Conservation (phyloP, 2,329 filamentous ascomycete genomes). For the Diaporthe velutina region DNA sequence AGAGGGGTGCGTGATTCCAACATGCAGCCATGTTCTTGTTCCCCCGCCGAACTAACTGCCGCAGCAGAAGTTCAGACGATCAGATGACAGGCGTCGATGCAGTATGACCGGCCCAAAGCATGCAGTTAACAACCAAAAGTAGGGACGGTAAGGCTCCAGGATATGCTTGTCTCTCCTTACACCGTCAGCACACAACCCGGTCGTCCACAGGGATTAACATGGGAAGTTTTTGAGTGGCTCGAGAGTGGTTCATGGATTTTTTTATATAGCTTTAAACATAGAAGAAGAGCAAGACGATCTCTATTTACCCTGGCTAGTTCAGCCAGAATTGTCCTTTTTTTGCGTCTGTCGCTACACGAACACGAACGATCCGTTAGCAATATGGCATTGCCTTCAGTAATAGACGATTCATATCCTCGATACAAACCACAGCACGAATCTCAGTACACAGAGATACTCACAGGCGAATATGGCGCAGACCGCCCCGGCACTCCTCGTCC, state of each 20-base stretch:
- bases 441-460: constrained; percentile 13
- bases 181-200: background rate
- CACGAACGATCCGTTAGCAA: background rate
- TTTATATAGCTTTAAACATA: constrained; percentile 1
- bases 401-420: background rate
- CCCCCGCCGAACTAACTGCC: constrained; percentile 3
- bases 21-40: background rate
- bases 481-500: background rate
- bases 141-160: constrained; percentile 14
- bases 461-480: background rate
- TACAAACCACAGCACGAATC: constrained; percentile 21
- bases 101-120: background rate
- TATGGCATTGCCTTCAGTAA: constrained; percentile 9
- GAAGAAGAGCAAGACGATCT: background rate
- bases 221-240: background rate
- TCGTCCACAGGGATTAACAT: background rate
- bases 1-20: background rate
- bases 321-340: background rate
- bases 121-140: background rate
- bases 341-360: background rate
- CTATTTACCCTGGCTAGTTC: background rate
- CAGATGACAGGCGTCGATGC: constrained; percentile 14
- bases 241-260: too few species aligned
- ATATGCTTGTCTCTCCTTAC: background rate
- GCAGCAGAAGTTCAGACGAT: constrained; percentile 23